Percentiles rank a stretch among this genome's conserved stretches.
phyloP scores from a whole-genome alignment of 345 rosid species.

The Hibiscus syriacus region DNA sequence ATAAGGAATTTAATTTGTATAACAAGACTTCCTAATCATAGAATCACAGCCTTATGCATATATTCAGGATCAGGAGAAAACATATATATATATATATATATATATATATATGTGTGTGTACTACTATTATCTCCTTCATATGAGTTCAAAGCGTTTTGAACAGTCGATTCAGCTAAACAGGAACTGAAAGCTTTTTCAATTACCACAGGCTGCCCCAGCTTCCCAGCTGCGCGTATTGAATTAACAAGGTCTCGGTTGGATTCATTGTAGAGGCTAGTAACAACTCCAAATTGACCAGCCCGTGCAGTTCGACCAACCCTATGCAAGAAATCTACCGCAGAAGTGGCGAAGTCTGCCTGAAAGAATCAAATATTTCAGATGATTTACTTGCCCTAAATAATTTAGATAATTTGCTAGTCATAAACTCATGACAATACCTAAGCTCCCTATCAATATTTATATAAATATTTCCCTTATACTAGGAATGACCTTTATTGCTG shows the following conservation, averaged over 20 bases:
- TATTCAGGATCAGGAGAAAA: background rate
- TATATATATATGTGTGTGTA: background rate
- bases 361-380: slow-evolving; percentile 19
- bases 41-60: background rate
- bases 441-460: background rate
- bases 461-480: background rate
- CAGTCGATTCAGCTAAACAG: background rate
- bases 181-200: slow-evolving; percentile 5
- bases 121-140: background rate
- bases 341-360: slow-evolving; percentile 95
- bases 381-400: background rate
- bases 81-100: no score
- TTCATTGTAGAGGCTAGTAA: slow-evolving; percentile 84
- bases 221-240: slow-evolving; percentile 71
- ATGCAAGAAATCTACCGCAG: slow-evolving; percentile 91
- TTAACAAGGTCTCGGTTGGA: slow-evolving; percentile 67
- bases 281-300: slow-evolving; percentile 85
- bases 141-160: background rate
- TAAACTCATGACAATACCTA: background rate
- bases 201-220: slow-evolving; percentile 84
- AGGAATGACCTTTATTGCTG: background rate
- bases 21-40: background rate
- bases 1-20: background rate
- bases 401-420: background rate
- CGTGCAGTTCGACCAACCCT: slow-evolving; percentile 96